These are phyloP conservation scores for Penicillium cinerascens DNA, from an alignment of 495 filamentous ascomycete species.

Conservation along the genomic window DNA sequence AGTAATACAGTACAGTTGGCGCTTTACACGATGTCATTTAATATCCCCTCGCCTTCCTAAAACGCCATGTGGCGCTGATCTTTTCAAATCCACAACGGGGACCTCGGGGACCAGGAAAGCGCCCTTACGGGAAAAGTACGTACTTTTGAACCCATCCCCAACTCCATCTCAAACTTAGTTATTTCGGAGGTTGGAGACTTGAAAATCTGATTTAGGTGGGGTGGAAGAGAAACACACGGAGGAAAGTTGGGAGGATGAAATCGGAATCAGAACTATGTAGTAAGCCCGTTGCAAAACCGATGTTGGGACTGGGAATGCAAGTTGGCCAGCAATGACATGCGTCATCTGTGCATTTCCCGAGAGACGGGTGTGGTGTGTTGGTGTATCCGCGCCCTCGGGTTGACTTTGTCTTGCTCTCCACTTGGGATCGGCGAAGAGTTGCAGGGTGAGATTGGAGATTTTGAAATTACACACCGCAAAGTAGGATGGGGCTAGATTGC, in stretches of 20 bases:
- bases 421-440: not conserved
- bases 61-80: not conserved
- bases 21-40: not conserved
- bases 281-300: not conserved
- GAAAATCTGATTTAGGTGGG: not conserved
- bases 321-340: conserved; percentile 6
- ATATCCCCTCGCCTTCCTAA: not conserved
- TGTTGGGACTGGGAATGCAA: not conserved
- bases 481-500: not conserved
- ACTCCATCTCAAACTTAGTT: not conserved
- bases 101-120: not conserved
- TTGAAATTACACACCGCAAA: not conserved
- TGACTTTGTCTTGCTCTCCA: not conserved
- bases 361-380: not conserved
- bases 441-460: not conserved
- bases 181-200: not conserved
- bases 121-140: conserved; percentile 11
- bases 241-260: not conserved
- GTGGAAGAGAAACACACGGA: not conserved
- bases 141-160: conserved; percentile 8
- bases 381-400: conserved; percentile 5
- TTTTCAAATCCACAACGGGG: not conserved
- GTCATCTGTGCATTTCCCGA: not conserved
- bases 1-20: not conserved
- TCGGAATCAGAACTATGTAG: not conserved